Evolutionary conservation across 805 yeast genomes (phyloP), one percentile per base, ranked within the genome.

Genomic region (Blastobotrys chiropterorum): DNA sequence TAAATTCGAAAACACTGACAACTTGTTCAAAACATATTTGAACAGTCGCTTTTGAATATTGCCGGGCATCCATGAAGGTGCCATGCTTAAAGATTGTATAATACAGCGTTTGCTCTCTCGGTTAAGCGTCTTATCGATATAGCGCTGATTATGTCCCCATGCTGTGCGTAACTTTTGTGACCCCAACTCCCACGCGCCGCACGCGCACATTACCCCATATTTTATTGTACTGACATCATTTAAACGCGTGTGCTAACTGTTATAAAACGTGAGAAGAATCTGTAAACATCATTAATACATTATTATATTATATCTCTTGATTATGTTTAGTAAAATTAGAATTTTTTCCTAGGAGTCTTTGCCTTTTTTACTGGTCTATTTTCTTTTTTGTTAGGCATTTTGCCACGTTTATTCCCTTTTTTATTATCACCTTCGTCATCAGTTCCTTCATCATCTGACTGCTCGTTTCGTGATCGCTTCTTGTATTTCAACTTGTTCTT

Each of bases 401-500:
- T 20, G 15, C 41, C 34, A 26, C 34, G 34, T 26, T 26, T 26
- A 26, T 43, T 5, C n/a, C 46, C 30, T 14, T 22, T 17, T 7
- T 14, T 22, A 26, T 26, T 11, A 26, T 5, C 11, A 26, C 34
- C 34, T 53, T 53, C 49, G 44, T 54, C 45, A 11, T 47, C 40
- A 39, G 53, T 47, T 66, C 76, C 80, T 53, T 73, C 81, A 42
- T 76, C 82, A 54, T 77, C 83, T 46, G 74, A 79, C 38, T 78
- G 80, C 19, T 77, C 76, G 30, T 77, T 77, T 47, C 74, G 73
- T 50, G 75, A 74, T 47, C 81, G 77, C 66, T 85, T 82, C 71
- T 85, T 87, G 73, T 81, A 92, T 71, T 90, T 92, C 76, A 92
- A 79, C 72, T 82, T 89, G 69, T 90, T 90, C 72, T 81, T 82